Evolutionary conservation across 495 filamentous ascomycete genomes (phyloP), one percentile per base, ranked within the genome.

Genomic region (Cetradonia linearis): DNA sequence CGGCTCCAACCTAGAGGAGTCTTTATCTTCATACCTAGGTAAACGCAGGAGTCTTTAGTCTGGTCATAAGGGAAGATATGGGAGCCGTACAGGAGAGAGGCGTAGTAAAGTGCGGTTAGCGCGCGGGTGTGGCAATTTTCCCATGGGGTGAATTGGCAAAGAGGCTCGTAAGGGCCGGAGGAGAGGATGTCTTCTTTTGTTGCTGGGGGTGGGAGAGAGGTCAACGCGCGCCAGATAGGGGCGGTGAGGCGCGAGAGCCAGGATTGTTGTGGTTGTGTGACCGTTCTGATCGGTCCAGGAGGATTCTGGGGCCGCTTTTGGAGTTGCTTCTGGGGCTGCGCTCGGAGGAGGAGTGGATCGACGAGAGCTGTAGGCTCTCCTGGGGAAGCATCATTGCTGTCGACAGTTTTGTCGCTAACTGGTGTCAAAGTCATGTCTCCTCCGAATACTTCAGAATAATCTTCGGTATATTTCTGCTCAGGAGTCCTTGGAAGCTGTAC

Each of bases 111-210:
- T 20, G 61, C 56, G 30, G 53, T 42, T 25, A 68, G 58, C 7
- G 66, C 63, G 48, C 56, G 49, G 36, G 42, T 56, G 27, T 66
- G 66, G 42, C 36, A 48, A 4, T 55, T n/a, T 23, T 48, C 59
- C 66, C 64, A 62, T 5, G 66, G 66, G 9, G 60, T 62, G 36
- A 61, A 59, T 25, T 58, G 50, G 36, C 50, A 58, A 20, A 68
- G 55, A 25, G 63, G 58, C 34, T 62, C 61, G 28, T 48, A 33
- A 1, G 49, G 53, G 3, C 44, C 37, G 10, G 66, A 59, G 28
- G 34, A 18, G 18, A 64, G 55, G n/a, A 63, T 55, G 27, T 65
- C 60, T 40, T 38, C 37, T 30, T 54, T 62, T 48, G 58, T 61
- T 52, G 61, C 46, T 42, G 63, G 60, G 23, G 60, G 63, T 10